A percentile compares a stretch with the other conserved stretches of the same genome.
phyloP scores from a whole-genome alignment of 1,139 yeast species.

The Hyphopichia wangnamkhiaoensis region DNA sequence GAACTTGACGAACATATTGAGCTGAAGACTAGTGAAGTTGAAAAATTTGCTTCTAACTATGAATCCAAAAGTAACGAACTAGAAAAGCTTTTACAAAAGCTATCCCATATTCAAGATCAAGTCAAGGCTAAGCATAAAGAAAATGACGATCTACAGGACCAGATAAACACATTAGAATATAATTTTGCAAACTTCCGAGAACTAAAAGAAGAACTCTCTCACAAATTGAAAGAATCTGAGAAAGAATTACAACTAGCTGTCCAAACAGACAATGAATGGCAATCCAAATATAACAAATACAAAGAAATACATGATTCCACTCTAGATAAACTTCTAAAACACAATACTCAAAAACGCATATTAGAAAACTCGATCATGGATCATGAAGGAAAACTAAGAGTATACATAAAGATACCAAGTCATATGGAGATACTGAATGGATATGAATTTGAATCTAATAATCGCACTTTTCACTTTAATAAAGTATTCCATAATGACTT shows the following conservation, averaged over 20 bases:
- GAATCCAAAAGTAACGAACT: conserved; percentile 12
- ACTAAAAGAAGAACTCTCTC: conserved; percentile 1
- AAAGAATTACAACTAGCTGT: conserved; percentile 8
- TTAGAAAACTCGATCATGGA: conserved; percentile 58
- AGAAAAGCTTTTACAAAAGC: conserved; percentile 5
- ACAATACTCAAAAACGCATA: conserved; percentile 34
- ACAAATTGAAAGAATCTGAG: conserved; percentile 7
- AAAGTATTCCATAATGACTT: conserved; percentile 18
- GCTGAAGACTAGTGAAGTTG: conserved; percentile 17
- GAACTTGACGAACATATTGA: conserved; percentile 18
- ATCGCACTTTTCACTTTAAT: conserved; percentile 15
- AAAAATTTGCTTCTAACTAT: conserved; percentile 13
- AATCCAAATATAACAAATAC: conserved; percentile 9
- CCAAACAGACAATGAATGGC: conserved; percentile 12
- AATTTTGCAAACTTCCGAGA: conserved; percentile 15
- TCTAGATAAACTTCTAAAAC: conserved; percentile 18
- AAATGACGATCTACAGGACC: conserved; percentile 11
- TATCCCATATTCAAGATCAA: conserved; percentile 1
- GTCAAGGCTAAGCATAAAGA: conserved; percentile 10
- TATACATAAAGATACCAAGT: conserved; percentile 23
- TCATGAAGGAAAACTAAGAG: conserved; percentile 37
- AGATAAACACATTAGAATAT: conserved; percentile 9
- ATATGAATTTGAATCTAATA: conserved; percentile 9
- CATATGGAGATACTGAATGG: conserved; percentile 10
- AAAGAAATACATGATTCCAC: conserved; percentile 11